Evolutionary conservation across 768 basidiomycete species (phyloP).

Genomic region (Porpolomopsis calyptriformis): DNA sequence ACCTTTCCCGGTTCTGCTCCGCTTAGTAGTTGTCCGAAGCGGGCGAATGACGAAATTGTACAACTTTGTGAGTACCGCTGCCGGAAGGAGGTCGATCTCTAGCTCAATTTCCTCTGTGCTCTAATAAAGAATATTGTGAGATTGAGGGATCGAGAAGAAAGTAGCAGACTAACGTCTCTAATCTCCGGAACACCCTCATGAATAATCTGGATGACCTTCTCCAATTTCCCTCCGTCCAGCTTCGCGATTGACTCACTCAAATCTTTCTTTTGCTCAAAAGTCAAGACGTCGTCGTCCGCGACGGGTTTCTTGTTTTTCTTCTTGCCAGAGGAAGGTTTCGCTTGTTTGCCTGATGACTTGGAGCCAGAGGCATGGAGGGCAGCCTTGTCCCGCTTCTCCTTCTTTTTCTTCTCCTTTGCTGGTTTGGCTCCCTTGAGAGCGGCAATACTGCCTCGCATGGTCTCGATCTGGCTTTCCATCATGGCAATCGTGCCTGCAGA

Average conservation of each 20-base stretch:
- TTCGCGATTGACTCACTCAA: conserved; percentile 87
- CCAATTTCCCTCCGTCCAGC: conserved; percentile 74
- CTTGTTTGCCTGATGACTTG: conserved; percentile 43
- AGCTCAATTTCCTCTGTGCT: conserved; percentile 97
- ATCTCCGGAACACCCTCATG: conserved; percentile 91
- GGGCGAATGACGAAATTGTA: conserved; percentile 93
- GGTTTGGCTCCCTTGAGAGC: conserved; percentile 45
- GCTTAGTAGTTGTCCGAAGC: conserved; percentile 53
- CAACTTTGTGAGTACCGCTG: conserved; percentile 78
- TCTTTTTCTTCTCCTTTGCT: conserved; percentile 63
- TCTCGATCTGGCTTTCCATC: conserved; percentile 77
- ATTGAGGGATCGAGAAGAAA: conserved; percentile 7
- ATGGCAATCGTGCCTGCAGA: conserved; percentile 54
- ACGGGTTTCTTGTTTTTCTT: conserved; percentile 56
- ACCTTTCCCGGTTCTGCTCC: conserved; percentile 61
- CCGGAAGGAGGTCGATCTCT: conserved; percentile 88
- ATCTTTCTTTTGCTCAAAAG: conserved; percentile 97
- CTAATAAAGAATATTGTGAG: conserved; percentile 28
- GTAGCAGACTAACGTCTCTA: conserved; percentile 58
- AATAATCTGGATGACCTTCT: conserved; percentile 90
- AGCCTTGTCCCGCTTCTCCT: conserved; percentile 44
- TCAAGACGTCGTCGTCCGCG: conserved; percentile 71
- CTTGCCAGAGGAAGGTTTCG: conserved; percentile 32
- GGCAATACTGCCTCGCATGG: conserved; percentile 60
- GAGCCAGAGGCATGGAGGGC: conserved; percentile 52